Base-by-base conservation (phyloP, 2,329 filamentous ascomycete species). In the Verticillium longisporum region DNA sequence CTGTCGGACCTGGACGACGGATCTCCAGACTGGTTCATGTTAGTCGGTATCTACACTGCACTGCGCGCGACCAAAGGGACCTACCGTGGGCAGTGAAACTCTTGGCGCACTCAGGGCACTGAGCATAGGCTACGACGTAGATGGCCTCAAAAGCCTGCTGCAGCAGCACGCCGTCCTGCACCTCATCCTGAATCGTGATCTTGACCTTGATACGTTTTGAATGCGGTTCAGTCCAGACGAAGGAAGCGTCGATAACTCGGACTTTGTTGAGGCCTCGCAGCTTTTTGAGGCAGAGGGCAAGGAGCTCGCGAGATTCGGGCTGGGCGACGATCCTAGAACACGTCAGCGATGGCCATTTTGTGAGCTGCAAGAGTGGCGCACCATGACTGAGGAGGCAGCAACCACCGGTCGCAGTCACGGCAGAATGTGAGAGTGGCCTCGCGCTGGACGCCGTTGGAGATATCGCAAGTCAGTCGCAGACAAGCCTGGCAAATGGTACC, bases 211-310 rank as follows among this genome's bases (percentile, higher is more conserved):
- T 84, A 73, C 95, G 83, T 71, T 92, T 84, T 69, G 93, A 97
- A 78, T 99, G 95, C 11, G 95, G 94, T 76, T 99, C 95, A 14
- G 95, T 99, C 95, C 95, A 99, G 72, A 98, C 90, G 73, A 98
- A 99, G 69, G 87, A 90, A 56, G 95, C 95, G 73, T 99, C 95
- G 70, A 97, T 93, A 70, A 99, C 95, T 64, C 95, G 85, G 67
- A 96, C 91, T 79, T 95, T 96, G 73, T 88, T 87, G 65, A 99
- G 78, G 34, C 93, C 93, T 65, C 90, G 83, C 65, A 99, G 78
- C 75, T 95, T 96, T 72, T 92, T 88, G 66, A 99, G 81, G 75
- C 95, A 99, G 56, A 99, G 79, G 6, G 95, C 93, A 59, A 99
- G 83, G 61, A 99, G 83, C 78, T 99, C 95, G 77, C 93, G 88